A percentile compares a stretch with the other conserved stretches of the same genome.
phyloP scores from a whole-genome alignment of 495 filamentous ascomycete genomes.

The Cryomyces antarcticus region DNA sequence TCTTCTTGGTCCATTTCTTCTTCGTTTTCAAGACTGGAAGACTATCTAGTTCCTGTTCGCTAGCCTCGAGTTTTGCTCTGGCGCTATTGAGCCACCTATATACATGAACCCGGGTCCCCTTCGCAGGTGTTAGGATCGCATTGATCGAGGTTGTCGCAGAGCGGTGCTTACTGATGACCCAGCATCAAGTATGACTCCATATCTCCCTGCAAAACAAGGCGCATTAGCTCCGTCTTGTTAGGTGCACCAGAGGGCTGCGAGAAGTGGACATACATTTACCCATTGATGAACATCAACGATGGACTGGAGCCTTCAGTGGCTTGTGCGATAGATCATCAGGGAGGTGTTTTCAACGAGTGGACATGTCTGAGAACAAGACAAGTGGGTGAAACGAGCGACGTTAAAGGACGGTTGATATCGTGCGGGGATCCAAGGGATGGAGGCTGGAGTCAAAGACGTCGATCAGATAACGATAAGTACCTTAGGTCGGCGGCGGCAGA shows the following conservation, averaged over 20 bases:
- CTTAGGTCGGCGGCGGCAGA: too few relatives aligned
- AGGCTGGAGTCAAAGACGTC: too few relatives aligned
- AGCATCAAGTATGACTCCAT: conserved; percentile 49
- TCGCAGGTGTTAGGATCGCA: conserved; percentile 3
- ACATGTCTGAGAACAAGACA: too few relatives aligned
- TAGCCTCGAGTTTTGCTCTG: conserved; percentile 40
- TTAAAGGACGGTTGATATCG: too few relatives aligned
- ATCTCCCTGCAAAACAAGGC: conserved; percentile 25
- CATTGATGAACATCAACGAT: conserved; percentile 2
- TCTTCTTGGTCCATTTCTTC: conserved; percentile 82
- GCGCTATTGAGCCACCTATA: conserved; percentile 75
- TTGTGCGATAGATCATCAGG: too few relatives aligned
- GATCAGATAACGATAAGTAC: too few relatives aligned
- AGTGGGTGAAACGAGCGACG: too few relatives aligned
- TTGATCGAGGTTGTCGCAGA: background rate
- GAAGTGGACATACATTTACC: conserved; percentile 1
- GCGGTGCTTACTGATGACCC: conserved; percentile 38
- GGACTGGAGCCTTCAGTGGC: too few relatives aligned
- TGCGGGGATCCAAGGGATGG: too few relatives aligned
- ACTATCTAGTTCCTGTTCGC: conserved; percentile 36
- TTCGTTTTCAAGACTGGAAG: conserved; percentile 67
- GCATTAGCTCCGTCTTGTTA: background rate
- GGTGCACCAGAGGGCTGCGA: background rate
- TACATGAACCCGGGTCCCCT: conserved; percentile 81
- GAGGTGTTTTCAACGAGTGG: too few relatives aligned